Base-by-base conservation (phyloP, 345 rosid genomes). In the Brassica nigra region DNA sequence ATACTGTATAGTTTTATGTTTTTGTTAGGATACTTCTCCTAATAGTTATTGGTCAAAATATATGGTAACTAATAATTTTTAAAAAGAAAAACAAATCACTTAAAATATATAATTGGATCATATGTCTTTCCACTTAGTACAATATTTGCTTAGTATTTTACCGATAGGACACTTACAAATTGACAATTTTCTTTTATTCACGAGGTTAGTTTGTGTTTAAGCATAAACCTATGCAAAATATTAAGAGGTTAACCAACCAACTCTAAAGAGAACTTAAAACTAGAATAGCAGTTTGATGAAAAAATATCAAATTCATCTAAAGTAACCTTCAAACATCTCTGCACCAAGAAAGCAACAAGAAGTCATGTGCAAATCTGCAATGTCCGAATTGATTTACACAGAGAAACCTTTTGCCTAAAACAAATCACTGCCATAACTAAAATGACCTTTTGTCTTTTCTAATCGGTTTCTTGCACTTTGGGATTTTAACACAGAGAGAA, bases 321-420 rank as follows among this genome's bases (percentile, higher is more conserved):
- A 23, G 27, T 23, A 23, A 37, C 9, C 12, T 57, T 49, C 27
- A 39, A 39, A 54, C 61, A 54, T 54, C 1, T 54, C 23, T 54
- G 8, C 61, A 54, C 61, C 61, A 16, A 54, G 61, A 54, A 52
- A 52, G 57, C 20, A 71, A 63, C 31, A 71, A 78, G 58, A 52
- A 29, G 23, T 71, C 52, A 44, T 55, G n/a, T 78, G 52, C 73
- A 71, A 37, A 44, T 55, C 20, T 78, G 52, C 73, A 71, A 37
- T 71, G 68, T 58, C 49, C 2, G 18, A 73, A 30, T 58, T 44
- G 29, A 73, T 72, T 39, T 73, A 42, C 8, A 65, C 15, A 29
- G 1, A 54, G 28, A 28, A 15, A 54, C 37, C 27, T 27, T 16
- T 34, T 55, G 44, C 61, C 81, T 65, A 2, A 64, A 71, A 78